Evolutionary conservation across 2,329 filamentous ascomycete genomes (phyloP).

Genomic region (Knufia petricola): DNA sequence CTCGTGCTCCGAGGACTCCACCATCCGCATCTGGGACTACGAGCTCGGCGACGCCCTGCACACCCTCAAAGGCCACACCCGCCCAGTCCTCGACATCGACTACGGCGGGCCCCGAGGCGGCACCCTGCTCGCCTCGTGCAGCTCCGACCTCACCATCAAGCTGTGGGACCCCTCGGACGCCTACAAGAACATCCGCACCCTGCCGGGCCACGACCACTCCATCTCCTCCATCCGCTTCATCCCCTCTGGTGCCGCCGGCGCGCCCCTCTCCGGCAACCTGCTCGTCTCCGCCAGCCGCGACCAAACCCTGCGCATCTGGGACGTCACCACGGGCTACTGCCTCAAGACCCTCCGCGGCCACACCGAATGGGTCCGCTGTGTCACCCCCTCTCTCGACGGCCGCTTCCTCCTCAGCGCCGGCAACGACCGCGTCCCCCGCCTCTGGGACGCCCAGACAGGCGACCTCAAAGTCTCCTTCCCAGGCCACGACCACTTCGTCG

Average conservation of each 20-base stretch:
- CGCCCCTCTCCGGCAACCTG: slow-evolving; percentile 70
- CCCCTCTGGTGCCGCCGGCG: slow-evolving; percentile 68
- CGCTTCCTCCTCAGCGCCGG: slow-evolving; percentile 73
- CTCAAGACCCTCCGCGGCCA: slow-evolving; percentile 83
- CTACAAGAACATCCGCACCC: slow-evolving; percentile 88
- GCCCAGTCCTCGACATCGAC: slow-evolving; percentile 77
- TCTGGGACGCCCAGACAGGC: slow-evolving; percentile 72
- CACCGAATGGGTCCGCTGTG: slow-evolving; percentile 81
- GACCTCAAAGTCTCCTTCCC: slow-evolving; percentile 72
- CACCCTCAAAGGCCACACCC: slow-evolving; percentile 87
- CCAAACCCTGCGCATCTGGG: slow-evolving; percentile 79
- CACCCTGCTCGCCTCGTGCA: slow-evolving; percentile 72
- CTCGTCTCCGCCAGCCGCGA: slow-evolving; percentile 81
- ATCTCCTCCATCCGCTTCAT: slow-evolving; percentile 84
- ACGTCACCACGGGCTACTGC: slow-evolving; percentile 85
- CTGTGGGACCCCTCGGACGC: slow-evolving; percentile 87
- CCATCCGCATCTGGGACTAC: slow-evolving; percentile 97
- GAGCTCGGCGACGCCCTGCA: slow-evolving; percentile 82
- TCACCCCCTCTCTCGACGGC: slow-evolving; percentile 72
- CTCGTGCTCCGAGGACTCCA: slow-evolving; percentile 82
- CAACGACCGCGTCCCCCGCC: slow-evolving; percentile 67
- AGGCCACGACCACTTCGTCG: slow-evolving; percentile 76
- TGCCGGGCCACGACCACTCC: slow-evolving; percentile 86
- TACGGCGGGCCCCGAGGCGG: slow-evolving; percentile 77
- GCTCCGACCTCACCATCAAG: slow-evolving; percentile 85